phyloP scores from a whole-genome alignment of 1,284 basidiomycete species.

The Ustilago hordei region DNA sequence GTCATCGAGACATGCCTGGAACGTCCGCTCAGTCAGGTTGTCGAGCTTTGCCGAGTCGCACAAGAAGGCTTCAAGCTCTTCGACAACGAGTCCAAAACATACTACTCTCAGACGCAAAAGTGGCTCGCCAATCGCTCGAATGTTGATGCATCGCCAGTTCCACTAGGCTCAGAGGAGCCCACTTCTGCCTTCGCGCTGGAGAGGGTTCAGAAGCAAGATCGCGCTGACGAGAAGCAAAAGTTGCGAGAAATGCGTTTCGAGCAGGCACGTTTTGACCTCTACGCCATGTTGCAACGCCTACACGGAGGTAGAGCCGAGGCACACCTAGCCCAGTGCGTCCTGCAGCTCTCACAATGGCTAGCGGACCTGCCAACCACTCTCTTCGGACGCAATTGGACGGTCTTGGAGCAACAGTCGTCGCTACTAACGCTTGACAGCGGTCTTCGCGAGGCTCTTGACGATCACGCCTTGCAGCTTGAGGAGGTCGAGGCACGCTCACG shows the following conservation, averaged over 20 bases:
- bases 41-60: slow-evolving; percentile 47
- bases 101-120: slow-evolving; percentile 62
- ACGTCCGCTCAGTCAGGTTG: slow-evolving; percentile 40
- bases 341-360: slow-evolving; percentile 45
- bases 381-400: slow-evolving; percentile 11
- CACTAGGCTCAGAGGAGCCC: slow-evolving; percentile 5
- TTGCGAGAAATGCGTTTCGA: slow-evolving; percentile 55
- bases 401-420: not conserved
- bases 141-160: not conserved
- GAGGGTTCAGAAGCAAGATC: slow-evolving; percentile 34
- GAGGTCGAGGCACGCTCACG: slow-evolving; percentile 22
- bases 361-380: slow-evolving; percentile 15
- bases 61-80: slow-evolving; percentile 51
- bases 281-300: slow-evolving; percentile 20
- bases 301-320: slow-evolving; percentile 57
- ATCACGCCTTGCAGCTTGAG: slow-evolving; percentile 11
- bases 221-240: slow-evolving; percentile 59
- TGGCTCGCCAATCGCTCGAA: slow-evolving; percentile 52
- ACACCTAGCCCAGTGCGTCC: slow-evolving; percentile 31
- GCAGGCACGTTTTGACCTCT: slow-evolving; percentile 52
- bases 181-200: slow-evolving; percentile 11
- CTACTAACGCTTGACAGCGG: slow-evolving; percentile 11
- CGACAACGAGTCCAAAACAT: slow-evolving; percentile 56
- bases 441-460: slow-evolving; percentile 16
- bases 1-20: slow-evolving; percentile 43